Evolutionary conservation across 805 yeast genomes (phyloP), one percentile per base, ranked within the genome.

Genomic region (Pichia phayaonensis): DNA sequence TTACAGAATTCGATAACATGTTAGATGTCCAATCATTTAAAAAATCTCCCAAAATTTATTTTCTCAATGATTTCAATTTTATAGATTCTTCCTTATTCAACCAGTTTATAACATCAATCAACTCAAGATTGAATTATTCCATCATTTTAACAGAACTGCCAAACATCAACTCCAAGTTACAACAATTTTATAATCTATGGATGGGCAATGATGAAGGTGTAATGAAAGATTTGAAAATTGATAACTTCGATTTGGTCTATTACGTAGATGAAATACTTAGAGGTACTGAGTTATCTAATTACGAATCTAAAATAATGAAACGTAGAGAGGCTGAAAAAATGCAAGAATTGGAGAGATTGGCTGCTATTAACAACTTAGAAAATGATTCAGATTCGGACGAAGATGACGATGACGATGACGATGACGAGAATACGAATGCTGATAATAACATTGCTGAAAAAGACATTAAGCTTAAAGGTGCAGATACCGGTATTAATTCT

Each of bases 141-240:
- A 73, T 90, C 1, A 70, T 94, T 1, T 62, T 94, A 49, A 89
- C 97, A 0, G 95, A 89, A 56, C 73, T 75, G 52, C 72, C 84
- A 0, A 72, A 72, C n/a, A 18, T 18, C 2, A 4, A 8, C 8
- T 46, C 50, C 4, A 34, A 29, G 8, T 34, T 50, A 23, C 12
- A 50, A 34, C 39, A 46, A 39, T 43, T 50, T 40, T 50, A 39
- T 39, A 20, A 42, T 26, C 31, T 42, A 15, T 50, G 53, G 53
- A 23, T 22, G 16, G 66, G 65, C 21, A 61, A 72, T 24, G 81
- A 76, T 53, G 90, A 86, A 60, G 90, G 89, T 3, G 64, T 75
- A 0, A 76, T 85, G 2, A 80, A 84, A 3, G 76, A 79, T 0
- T 67, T 80, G 36, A 74, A 77, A 10, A 69, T 79, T 40, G 36